phyloP scores from a whole-genome alignment of 2,329 filamentous ascomycete species.

The Fusarium pseudonygamai region DNA sequence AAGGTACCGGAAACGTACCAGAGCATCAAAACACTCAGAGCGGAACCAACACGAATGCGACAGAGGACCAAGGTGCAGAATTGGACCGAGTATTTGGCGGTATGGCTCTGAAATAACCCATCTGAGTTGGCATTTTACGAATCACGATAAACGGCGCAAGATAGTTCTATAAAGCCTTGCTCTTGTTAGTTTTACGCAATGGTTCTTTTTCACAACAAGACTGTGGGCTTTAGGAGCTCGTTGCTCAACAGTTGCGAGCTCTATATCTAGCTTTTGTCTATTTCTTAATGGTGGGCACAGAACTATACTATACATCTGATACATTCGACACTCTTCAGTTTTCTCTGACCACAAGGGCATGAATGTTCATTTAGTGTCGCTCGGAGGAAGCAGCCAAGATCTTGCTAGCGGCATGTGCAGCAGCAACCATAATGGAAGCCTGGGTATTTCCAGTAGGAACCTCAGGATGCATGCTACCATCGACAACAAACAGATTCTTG shows the following conservation, averaged over 20 bases:
- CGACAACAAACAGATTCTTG: conserved; percentile 45
- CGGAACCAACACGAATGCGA: conserved; percentile 38
- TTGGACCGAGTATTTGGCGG: conserved; percentile 67
- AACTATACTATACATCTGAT: background rate
- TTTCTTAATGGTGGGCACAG: background rate
- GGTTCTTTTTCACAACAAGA: background rate
- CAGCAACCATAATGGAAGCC: conserved; percentile 42
- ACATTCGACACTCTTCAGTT: background rate
- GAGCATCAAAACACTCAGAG: conserved; percentile 22
- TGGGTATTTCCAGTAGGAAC: conserved; percentile 43
- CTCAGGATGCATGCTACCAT: conserved; percentile 46
- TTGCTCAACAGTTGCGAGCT: background rate
- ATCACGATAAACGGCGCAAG: conserved; percentile 18
- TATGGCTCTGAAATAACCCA: conserved; percentile 49
- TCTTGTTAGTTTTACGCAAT: background rate
- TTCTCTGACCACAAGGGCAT: background rate
- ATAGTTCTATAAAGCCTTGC: background rate
- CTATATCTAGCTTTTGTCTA: background rate
- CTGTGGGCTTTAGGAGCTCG: background rate
- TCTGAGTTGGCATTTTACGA: conserved; percentile 4
- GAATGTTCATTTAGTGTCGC: background rate
- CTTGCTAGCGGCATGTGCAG: conserved; percentile 37
- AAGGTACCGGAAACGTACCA: conserved; percentile 37
- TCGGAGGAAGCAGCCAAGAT: conserved; percentile 22
- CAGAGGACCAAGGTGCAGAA: conserved; percentile 63